Percentiles rank a stretch among this genome's conserved stretches.
Evolutionary conservation across 2,329 filamentous ascomycete species (phyloP).

Genomic region (Emergomyces africanus): DNA sequence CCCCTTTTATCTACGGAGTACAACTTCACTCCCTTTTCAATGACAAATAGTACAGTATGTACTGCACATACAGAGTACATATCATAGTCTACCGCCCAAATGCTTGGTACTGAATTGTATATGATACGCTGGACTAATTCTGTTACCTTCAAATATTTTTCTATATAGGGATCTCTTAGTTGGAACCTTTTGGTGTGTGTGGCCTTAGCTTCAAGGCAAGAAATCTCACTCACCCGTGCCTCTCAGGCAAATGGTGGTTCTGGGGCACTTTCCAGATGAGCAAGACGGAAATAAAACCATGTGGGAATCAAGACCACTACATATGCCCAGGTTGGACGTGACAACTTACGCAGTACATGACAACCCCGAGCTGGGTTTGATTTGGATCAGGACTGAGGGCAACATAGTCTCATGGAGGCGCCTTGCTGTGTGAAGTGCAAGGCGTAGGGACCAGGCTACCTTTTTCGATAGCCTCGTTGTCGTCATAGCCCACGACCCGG

Average conservation of each 20-base stretch:
- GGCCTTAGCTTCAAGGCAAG: background rate
- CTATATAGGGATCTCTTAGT: background rate
- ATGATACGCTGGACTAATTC: background rate
- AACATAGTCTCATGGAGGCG: no score
- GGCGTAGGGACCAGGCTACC: background rate
- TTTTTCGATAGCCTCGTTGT: background rate
- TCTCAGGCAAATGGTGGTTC: background rate
- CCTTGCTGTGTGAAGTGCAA: background rate
- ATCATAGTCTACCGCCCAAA: background rate
- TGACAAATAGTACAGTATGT: background rate
- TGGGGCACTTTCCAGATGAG: background rate
- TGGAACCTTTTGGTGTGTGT: background rate
- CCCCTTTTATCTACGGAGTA: no score
- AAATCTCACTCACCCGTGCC: background rate
- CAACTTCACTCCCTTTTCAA: no score
- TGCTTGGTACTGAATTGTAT: background rate
- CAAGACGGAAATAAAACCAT: background rate
- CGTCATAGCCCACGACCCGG: background rate
- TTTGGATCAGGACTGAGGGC: no score
- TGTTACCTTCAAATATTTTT: background rate
- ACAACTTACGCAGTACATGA: no score
- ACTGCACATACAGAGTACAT: no score
- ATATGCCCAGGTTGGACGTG: background rate
- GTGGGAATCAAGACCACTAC: no score
- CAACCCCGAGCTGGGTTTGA: background rate